Percentiles rank a stretch among this genome's conserved stretches.
phyloP scores from a whole-genome alignment of 1,284 basidiomycete genomes.

The Schizopora paradoxa region DNA sequence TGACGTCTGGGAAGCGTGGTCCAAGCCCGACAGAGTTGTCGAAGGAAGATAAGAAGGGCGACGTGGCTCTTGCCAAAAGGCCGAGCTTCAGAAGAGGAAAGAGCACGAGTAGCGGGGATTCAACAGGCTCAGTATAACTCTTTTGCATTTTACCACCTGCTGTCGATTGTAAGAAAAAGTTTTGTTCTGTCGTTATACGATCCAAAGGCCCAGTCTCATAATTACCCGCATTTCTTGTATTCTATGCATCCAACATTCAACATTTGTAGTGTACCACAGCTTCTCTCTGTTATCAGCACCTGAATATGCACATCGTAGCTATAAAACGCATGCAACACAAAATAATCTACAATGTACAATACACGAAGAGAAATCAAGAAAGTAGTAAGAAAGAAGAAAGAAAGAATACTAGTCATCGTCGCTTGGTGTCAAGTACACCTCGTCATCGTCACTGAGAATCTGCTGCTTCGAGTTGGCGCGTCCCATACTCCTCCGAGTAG shows the following conservation, averaged over 20 bases:
- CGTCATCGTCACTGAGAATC: constrained; percentile 71
- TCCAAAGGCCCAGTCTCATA: too few species aligned
- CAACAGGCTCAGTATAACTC: constrained; percentile 1
- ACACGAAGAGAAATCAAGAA: neutral
- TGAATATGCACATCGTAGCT: too few species aligned
- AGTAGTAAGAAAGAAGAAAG: neutral
- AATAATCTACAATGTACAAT: constrained; percentile 7
- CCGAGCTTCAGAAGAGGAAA: constrained; percentile 54
- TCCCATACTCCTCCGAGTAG: constrained; percentile 40
- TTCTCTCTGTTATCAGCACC: too few species aligned
- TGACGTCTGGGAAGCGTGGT: constrained; percentile 45
- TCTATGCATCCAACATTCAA: too few species aligned
- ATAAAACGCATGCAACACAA: too few species aligned
- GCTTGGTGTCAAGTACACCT: constrained; percentile 53
- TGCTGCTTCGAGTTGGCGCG: constrained; percentile 51
- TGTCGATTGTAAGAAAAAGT: too few species aligned
- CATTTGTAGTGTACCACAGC: too few species aligned
- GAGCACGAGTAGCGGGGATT: constrained; percentile 10
- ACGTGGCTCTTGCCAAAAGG: constrained; percentile 52
- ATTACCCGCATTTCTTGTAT: too few species aligned
- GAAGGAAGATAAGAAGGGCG: constrained; percentile 55
- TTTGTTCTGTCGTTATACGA: too few species aligned
- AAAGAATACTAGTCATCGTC: constrained; percentile 42
- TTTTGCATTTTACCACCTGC: too few species aligned
- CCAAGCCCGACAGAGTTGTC: constrained; percentile 67